phyloP scores from a whole-genome alignment of 2,329 filamentous ascomycete genomes.

The Fusarium solani-melongenae region DNA sequence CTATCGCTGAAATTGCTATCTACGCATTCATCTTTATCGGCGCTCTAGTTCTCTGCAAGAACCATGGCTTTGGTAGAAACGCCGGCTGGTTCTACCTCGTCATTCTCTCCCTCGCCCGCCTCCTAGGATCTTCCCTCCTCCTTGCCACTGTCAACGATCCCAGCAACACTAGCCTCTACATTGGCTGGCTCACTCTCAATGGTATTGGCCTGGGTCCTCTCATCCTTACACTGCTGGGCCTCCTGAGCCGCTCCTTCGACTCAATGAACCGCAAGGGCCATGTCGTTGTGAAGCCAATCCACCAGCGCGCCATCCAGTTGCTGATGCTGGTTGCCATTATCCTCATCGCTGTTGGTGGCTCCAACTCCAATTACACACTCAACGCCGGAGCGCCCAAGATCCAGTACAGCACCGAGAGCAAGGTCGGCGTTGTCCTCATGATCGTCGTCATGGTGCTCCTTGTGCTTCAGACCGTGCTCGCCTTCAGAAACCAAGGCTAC shows the following conservation, averaged over 20 bases:
- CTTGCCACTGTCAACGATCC: slow-evolving; percentile 60
- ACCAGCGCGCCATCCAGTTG: slow-evolving; percentile 52
- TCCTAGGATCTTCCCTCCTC: slow-evolving; percentile 63
- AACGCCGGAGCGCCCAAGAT: slow-evolving; percentile 38
- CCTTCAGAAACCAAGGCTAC: slow-evolving; percentile 51
- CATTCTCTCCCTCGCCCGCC: slow-evolving; percentile 67
- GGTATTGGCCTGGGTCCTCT: slow-evolving; percentile 56
- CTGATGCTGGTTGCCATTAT: slow-evolving; percentile 56
- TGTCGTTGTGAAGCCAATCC: slow-evolving; percentile 42
- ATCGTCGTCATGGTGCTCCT: slow-evolving; percentile 54
- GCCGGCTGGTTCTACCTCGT: slow-evolving; percentile 71
- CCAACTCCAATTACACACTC: slow-evolving; percentile 38
- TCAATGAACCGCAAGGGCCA: slow-evolving; percentile 56
- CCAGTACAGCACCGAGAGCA: slow-evolving; percentile 43
- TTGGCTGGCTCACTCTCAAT: slow-evolving; percentile 48
- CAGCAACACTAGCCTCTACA: slow-evolving; percentile 52
- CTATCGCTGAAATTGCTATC: slow-evolving; percentile 47
- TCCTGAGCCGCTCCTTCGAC: slow-evolving; percentile 54
- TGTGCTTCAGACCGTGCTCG: slow-evolving; percentile 54
- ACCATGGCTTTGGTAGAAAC: slow-evolving; percentile 64
- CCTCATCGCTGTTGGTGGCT: slow-evolving; percentile 48
- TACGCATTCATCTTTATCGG: slow-evolving; percentile 45
- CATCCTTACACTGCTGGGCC: slow-evolving; percentile 54
- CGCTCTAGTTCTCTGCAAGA: slow-evolving; percentile 56
- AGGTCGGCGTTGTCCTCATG: slow-evolving; percentile 45